Conservation (phyloP, 1,284 basidiomycete species). For the Trametes versicolor region DNA sequence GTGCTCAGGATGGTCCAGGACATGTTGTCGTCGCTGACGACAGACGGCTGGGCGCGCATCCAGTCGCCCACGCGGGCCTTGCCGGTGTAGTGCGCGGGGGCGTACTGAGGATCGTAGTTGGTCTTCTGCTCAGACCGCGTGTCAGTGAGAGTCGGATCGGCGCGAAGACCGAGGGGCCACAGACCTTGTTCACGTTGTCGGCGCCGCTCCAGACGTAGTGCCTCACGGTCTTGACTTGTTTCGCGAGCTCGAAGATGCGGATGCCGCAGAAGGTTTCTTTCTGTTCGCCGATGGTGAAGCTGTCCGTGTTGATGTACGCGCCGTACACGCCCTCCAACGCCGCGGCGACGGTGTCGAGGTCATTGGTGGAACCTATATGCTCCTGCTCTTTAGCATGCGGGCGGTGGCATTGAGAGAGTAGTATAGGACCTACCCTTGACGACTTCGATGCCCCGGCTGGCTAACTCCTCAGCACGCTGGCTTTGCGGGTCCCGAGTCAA, state of each 20-base stretch:
- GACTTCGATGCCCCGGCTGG: slow-evolving; percentile 51
- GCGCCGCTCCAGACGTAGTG: slow-evolving; percentile 61
- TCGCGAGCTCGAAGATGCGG: slow-evolving; percentile 58
- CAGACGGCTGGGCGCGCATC: slow-evolving; percentile 52
- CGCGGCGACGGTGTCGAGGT: slow-evolving; percentile 43
- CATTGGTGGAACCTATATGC: slow-evolving; percentile 41
- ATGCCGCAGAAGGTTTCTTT: slow-evolving; percentile 55
- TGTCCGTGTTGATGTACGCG: slow-evolving; percentile 58
- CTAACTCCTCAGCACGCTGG: slow-evolving; percentile 49
- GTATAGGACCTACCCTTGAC: slow-evolving; percentile 48
- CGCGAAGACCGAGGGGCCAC: not conserved
- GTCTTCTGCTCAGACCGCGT: slow-evolving; percentile 40
- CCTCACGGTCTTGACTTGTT: slow-evolving; percentile 48
- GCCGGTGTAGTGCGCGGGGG: slow-evolving; percentile 44
- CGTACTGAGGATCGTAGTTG: slow-evolving; percentile 47
- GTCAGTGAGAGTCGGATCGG: not conserved
- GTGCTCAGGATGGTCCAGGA: slow-evolving; percentile 54
- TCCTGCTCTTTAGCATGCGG: too few relatives aligned
- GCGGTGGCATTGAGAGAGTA: too few relatives aligned
- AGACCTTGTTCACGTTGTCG: slow-evolving; percentile 57
- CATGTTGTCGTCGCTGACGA: slow-evolving; percentile 47
- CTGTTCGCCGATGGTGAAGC: slow-evolving; percentile 56
- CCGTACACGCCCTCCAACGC: slow-evolving; percentile 56
- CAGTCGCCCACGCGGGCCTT: slow-evolving; percentile 58
- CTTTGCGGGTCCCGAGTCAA: slow-evolving; percentile 55